Base-by-base conservation (phyloP, 352 stramenopile species). In the Globisporangium paddicum region DNA sequence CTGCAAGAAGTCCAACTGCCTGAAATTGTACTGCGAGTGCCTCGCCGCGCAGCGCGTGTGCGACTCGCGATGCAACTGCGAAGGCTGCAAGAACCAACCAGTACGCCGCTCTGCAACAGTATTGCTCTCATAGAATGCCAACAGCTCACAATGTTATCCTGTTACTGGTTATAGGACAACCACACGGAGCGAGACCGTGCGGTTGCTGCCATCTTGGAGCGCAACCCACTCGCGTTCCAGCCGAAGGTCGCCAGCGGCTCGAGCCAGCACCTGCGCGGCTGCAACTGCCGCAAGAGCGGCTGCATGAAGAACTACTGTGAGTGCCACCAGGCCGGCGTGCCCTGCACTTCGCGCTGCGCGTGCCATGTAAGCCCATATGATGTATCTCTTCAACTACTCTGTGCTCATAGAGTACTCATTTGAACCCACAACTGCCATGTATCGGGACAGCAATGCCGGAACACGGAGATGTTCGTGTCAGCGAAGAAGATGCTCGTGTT, bases 291-390 rank as follows among this genome's bases (percentile, higher is more conserved):
- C 0, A 98, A 98, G 68, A 97, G 82, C 51, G 89, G 84, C 25
- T 99, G 96, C 63, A 91, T 98, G 65, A 99, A 99, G 77, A 98
- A 98, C 51, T 99, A 99, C 63, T 99, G 96, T 69, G 96, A 99
- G 66, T 99, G 96, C 54, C 97, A 96, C 67, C 91, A 98, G 67
- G 92, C 92, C 35, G 86, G 80, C 34, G 83, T 95, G 5, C 62
- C 84, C 6, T 97, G 89, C 62, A 92, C 79, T 0, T 75, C 67
- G 0, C 78, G 86, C 38, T 97, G 89, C 62, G 87, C 89, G 19
- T 97, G 89, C 44, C 80, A 87, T 53, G 74, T 84, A 61, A 16
- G 37, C 21, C 37, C n/a, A 19, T 37, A 0, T 62, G 35, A 4
- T 55, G 5, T 32, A 32, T 32, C 28, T 32, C 28, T 32, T 32